Conservation (phyloP, 306 rosid species). For the Pterocarpus santalinus region DNA sequence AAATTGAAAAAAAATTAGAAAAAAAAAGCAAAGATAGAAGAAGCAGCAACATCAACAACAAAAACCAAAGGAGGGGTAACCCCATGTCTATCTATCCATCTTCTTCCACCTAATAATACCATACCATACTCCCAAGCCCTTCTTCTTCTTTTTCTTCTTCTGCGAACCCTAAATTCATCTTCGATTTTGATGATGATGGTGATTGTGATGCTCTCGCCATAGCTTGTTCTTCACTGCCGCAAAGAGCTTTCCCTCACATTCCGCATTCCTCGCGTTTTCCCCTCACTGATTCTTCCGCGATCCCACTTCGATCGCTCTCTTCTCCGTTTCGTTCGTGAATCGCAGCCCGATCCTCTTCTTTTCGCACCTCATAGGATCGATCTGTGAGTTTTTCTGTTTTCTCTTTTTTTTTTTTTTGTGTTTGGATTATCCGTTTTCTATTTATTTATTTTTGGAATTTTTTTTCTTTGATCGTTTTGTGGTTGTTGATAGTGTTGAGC, state of each 20-base stretch:
- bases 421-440: conserved; percentile 20
- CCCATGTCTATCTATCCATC: conserved; percentile 3
- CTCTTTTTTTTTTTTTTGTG: neutral
- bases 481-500: conserved; percentile 37
- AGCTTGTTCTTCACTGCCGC: conserved; percentile 35
- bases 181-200: neutral
- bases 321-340: neutral
- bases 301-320: conserved; percentile 48
- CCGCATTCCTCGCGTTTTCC: conserved; percentile 30
- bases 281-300: conserved; percentile 42
- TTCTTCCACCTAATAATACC: conserved; percentile 48
- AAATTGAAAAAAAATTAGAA: neutral
- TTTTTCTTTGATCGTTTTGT: conserved; percentile 26
- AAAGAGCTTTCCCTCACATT: conserved; percentile 35
- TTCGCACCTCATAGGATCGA: conserved; percentile 49
- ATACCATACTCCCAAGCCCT: conserved; percentile 44
- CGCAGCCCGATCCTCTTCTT: conserved; percentile 55
- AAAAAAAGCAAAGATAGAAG: neutral
- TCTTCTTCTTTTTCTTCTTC: conserved; percentile 45
- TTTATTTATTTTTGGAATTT: neutral
- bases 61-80: conserved; percentile 37
- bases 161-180: conserved; percentile 48
- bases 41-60: conserved; percentile 34
- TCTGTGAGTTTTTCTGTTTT: conserved; percentile 57
- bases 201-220: conserved; percentile 25